Conservation (phyloP, 2,329 filamentous ascomycete species). For the Hypoxylon sp. region DNA sequence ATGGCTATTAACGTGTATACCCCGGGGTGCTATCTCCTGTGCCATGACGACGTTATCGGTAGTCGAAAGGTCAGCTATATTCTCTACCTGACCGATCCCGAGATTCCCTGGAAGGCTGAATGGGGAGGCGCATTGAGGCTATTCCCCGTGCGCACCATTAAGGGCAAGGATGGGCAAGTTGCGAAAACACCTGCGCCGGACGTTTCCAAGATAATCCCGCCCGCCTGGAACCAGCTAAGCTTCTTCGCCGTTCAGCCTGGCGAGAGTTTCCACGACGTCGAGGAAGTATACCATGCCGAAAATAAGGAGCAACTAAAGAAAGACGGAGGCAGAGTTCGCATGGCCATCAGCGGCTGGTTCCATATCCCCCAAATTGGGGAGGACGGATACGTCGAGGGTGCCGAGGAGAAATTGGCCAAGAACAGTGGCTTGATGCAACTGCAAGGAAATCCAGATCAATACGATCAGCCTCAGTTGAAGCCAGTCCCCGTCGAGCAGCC, state of each 20-base stretch:
- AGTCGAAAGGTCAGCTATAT: slow-evolving; percentile 97
- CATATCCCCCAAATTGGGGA: slow-evolving; percentile 97
- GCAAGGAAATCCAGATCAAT: slow-evolving; percentile 90
- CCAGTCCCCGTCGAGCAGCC: slow-evolving; percentile 64
- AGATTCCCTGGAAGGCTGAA: slow-evolving; percentile 87
- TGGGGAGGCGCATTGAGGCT: slow-evolving; percentile 95
- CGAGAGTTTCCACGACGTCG: slow-evolving; percentile 99
- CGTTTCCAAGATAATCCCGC: slow-evolving; percentile 85
- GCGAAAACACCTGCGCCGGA: slow-evolving; percentile 87
- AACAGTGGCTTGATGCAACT: slow-evolving; percentile 94
- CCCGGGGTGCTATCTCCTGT: slow-evolving; percentile 93
- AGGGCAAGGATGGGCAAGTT: slow-evolving; percentile 78
- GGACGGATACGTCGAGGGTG: slow-evolving; percentile 88
- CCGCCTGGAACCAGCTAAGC: slow-evolving; percentile 96
- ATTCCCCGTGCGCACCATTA: slow-evolving; percentile 78
- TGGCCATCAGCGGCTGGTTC: slow-evolving; percentile 99
- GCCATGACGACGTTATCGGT: slow-evolving; percentile 99
- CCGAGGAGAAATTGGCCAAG: slow-evolving; percentile 89
- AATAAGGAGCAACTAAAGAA: slow-evolving; percentile 72
- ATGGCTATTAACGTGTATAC: slow-evolving; percentile 99
- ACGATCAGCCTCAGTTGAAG: slow-evolving; percentile 81
- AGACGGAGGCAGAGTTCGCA: slow-evolving; percentile 84
- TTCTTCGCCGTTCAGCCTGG: slow-evolving; percentile 99
- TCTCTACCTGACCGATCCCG: slow-evolving; percentile 93
- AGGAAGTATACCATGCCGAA: slow-evolving; percentile 89